Base-by-base conservation (phyloP, 1,284 basidiomycete species). In the Meripilus lineatus region DNA sequence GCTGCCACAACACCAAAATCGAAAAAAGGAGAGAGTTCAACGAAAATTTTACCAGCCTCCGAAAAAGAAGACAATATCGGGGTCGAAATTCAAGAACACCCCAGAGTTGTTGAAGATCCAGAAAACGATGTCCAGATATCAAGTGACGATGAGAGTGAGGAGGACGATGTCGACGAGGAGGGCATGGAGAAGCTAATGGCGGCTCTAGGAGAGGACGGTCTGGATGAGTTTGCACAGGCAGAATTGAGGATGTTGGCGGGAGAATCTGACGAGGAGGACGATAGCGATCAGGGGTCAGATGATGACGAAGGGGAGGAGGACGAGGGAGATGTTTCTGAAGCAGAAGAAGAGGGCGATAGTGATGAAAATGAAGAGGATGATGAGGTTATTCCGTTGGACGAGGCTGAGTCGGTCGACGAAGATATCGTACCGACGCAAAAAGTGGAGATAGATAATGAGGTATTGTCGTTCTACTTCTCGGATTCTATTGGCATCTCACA, bases 371-470 rank as follows among this genome's bases (percentile, higher is more conserved):
- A 52, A 13, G 63, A 65, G 13, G 66, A 65, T 14, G 70, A 70
- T 1, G 65, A 68, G 5, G 77, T 71, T 4, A 63, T 90, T 15
- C 74, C 79, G 0, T 63, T 91, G 3, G 89, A 92, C 56, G 84
- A 89, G 25, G 46, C 57, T 36, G 84, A 82, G 13, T 76, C 74
- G 3, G 71, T 90, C 8, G 87, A 92, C 50, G 84, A 88, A 48
- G 89, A 93, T 56, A 76, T 72, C 2, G 75, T 89, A 22, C 89
- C 87, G 7, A 72, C 72, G 52, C 86, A 86, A 70, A 93, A 92
- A 72, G 70, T 91, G 43, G 82, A 85, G 52, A 79, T 89, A 42
- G 81, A 93, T 70, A 88, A 93, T 67, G 78, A 79, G 59, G 90
- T 88, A 45, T 39, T 78, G 63, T 4, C 40, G n/a, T 44, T n/a